phyloP scores from a whole-genome alignment of 441 rosid species.

The Mallotus repandus region DNA sequence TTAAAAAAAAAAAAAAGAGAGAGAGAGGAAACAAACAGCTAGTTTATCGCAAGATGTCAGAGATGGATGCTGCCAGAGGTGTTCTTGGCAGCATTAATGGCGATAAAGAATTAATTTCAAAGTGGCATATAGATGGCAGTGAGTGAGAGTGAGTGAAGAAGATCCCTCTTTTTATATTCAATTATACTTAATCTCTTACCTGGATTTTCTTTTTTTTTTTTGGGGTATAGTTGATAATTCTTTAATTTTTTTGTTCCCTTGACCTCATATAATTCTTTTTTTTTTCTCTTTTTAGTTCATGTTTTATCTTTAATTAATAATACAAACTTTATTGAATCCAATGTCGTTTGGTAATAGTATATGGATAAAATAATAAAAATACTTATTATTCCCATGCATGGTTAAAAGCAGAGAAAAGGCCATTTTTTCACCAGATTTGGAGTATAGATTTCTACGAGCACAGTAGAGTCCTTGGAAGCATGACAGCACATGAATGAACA shows the following conservation, averaged over 20 bases:
- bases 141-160: slow-evolving; percentile 41
- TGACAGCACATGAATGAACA: slow-evolving; percentile 28
- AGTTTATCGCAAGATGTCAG: slow-evolving; percentile 24
- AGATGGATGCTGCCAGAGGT: slow-evolving; percentile 46
- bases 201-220: slow-evolving; percentile 20
- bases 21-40: slow-evolving; percentile 8
- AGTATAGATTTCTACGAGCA: slow-evolving; percentile 28
- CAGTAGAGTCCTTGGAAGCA: slow-evolving; percentile 23
- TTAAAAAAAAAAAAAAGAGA: not conserved
- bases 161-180: slow-evolving; percentile 17
- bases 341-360: slow-evolving; percentile 30
- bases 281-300: not conserved
- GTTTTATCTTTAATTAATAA: slow-evolving; percentile 3
- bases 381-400: slow-evolving; percentile 36
- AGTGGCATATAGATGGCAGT: slow-evolving; percentile 46
- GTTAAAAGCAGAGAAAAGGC: slow-evolving; percentile 34
- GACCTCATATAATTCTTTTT: slow-evolving; percentile 4
- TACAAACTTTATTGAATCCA: slow-evolving; percentile 42
- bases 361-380: slow-evolving; percentile 10
- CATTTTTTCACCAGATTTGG: slow-evolving; percentile 41
- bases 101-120: slow-evolving; percentile 26
- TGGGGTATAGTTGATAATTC: slow-evolving; percentile 6
- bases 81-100: slow-evolving; percentile 41
- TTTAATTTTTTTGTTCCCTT: slow-evolving; percentile 16
- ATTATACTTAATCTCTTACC: slow-evolving; percentile 25